Conservation (phyloP, 2,329 filamentous ascomycete genomes). For the Hirsutella thompsonii region DNA sequence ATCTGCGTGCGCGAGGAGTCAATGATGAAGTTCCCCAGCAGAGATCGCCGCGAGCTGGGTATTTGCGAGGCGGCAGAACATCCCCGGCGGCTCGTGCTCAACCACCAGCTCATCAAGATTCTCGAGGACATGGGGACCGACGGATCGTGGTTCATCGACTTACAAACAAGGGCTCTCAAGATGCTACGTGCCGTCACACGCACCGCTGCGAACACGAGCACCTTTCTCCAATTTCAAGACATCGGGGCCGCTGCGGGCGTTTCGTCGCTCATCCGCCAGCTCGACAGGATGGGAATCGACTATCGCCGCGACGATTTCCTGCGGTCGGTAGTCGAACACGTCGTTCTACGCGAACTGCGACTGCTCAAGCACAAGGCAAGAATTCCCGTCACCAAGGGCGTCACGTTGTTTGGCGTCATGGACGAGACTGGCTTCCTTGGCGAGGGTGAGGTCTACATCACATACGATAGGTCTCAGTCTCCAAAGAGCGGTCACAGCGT, state of each 20-base stretch:
- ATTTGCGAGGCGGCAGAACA: constrained; percentile 59
- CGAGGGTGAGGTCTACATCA: constrained; percentile 57
- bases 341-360: constrained; percentile 57
- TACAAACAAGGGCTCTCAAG: constrained; percentile 51
- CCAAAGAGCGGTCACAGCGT: constrained; percentile 11
- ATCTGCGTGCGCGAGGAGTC: constrained; percentile 53
- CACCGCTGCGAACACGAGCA: constrained; percentile 46
- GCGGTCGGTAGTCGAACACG: constrained; percentile 54
- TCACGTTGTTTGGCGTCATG: constrained; percentile 74
- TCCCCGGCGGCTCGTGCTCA: constrained; percentile 58
- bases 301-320: constrained; percentile 60
- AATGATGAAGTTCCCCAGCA: constrained; percentile 66
- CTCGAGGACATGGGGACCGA: constrained; percentile 62
- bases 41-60: constrained; percentile 43
- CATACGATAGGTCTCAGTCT: constrained; percentile 29
- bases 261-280: constrained; percentile 45
- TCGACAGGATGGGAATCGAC: constrained; percentile 45
- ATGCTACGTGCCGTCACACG: constrained; percentile 46
- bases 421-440: constrained; percentile 61
- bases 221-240: constrained; percentile 49
- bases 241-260: constrained; percentile 50
- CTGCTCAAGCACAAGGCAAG: constrained; percentile 67
- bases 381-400: constrained; percentile 56
- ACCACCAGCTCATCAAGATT: constrained; percentile 75
- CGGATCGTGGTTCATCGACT: constrained; percentile 42